Base-by-base conservation (phyloP, 163 green algal species). In the Scenedesmus sp. region DNA sequence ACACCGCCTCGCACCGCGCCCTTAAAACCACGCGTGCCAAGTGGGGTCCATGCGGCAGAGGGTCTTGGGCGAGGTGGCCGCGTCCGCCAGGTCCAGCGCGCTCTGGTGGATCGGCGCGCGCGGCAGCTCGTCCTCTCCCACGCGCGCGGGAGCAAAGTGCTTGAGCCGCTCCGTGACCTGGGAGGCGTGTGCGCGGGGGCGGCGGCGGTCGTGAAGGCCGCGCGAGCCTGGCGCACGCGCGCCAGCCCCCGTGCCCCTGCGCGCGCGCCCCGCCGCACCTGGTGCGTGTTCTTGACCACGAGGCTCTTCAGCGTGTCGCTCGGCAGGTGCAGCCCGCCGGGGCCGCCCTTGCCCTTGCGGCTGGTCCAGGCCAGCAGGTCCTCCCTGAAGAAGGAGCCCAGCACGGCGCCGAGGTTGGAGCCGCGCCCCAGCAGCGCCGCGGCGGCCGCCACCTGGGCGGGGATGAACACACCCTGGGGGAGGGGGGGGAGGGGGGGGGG, bases 21-120 rank as follows among this genome's bases (percentile, higher is more conserved):
- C 34, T 70, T 50, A 79, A 57, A 65, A 95, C 93, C 92, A 98
- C 18, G 93, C 89, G 57, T 95, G 87, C 93, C 93, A 98, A 0
- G 91, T 96, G n/a, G 92, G 87, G 73, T 98, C 96, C 96, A 99
- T 98, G 48, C 86, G 83, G 84, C 92, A 96, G 10, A 99, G 87
- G 74, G 96, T 95, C 36, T 83, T 76, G 14, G 90, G 86, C 44
- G 88, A 83, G 5, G 86, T 83, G 11, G 95, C 95, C 50, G 70
- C 80, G 7, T 91, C 87, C 5, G 95, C 80, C 51, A 97, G 81
- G 48, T 89, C 85, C n/a, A 80, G 53, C 3, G 89, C 85, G 29
- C 86, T 86, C 17, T 60, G 6, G 57, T 83, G 77, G n/a, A 78
- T 63, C n/a, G 28, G 31, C 33, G 62, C 0, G n/a, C 6, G 36